Base-by-base conservation (phyloP, 352 stramenopile species). In the Pythium periplocum region DNA sequence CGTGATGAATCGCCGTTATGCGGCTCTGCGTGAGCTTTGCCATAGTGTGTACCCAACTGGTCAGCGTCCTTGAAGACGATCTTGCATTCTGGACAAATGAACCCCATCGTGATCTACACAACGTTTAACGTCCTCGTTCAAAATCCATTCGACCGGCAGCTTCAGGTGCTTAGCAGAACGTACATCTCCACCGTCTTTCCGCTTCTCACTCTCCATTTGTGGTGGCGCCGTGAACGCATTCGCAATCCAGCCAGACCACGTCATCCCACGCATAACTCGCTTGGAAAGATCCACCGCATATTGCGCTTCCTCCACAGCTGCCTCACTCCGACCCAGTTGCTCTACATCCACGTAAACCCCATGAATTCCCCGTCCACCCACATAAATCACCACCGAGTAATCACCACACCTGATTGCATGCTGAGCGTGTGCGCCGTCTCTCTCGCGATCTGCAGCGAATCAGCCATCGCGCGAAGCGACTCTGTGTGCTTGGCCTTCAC, bases 31-130 rank as follows among this genome's bases (percentile, higher is more conserved):
- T 92, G 82, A 4, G 65, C 56, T 35, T 60, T 78, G 1, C 42
- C 40, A 56, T 92, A 92, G 44, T 92, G 82, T 31, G 53, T 63
- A 4, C 66, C 70, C 1, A 92, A 53, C n/a, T 83, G 68, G 2
- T 82, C 67, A 0, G 70, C 52, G 26, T 78, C 83, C 46, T 70
- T 52, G 30, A 89, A 89, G 39, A 66, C 73, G 2, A 93, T 67
- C 61, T 84, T 84, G 45, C 82, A 93, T 36, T 93, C 82, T 2
- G 82, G 82, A 49, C 82, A 93, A 45, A 93, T 93, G 54, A 93
- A 93, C 0, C 82, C 82, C 79, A 93, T 90, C 0, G 70, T 64
- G 55, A 93, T 88, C 79, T 93, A 26, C 17, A 26, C 17, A 26
- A 26, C 17, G 17, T 26, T 26, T 26, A 26, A 26, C 17, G 17